Evolutionary conservation across 805 yeast species (phyloP).

Genomic region (Saturnispora diversa): DNA sequence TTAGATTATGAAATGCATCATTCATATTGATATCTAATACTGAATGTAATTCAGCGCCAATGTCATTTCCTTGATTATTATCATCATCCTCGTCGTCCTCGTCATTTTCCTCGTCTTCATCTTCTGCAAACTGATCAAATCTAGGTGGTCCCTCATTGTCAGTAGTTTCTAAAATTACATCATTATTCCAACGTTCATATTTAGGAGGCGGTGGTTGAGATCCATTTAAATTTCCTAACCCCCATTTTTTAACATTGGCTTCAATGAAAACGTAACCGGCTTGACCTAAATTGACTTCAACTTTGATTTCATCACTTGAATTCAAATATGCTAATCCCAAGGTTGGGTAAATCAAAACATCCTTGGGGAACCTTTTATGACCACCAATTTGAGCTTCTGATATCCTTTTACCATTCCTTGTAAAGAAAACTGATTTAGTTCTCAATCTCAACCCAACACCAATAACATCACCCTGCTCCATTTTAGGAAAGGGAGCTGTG

Average conservation of each 20-base stretch:
- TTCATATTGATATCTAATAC: conserved; percentile 1
- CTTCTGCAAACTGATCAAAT: conserved; percentile 36
- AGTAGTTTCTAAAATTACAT: conserved; percentile 60
- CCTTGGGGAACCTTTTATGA: conserved; percentile 62
- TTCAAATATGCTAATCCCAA: conserved; percentile 52
- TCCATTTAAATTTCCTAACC: conserved; percentile 86
- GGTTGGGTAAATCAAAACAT: conserved; percentile 73
- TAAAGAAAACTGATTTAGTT: conserved; percentile 83
- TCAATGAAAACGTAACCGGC: conserved; percentile 85
- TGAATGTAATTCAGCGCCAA: too few relatives aligned
- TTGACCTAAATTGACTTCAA: conserved; percentile 92
- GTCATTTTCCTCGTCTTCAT: conserved; percentile 19
- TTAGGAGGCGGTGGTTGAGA: conserved; percentile 90
- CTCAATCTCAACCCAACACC: conserved; percentile 85
- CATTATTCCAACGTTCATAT: conserved; percentile 71
- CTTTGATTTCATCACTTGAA: conserved; percentile 50
- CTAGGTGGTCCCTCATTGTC: conserved; percentile 49
- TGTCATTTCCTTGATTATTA: not conserved
- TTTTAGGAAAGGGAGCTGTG: conserved; percentile 41
- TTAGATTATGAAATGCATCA: conserved; percentile 5
- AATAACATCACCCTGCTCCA: conserved; percentile 80
- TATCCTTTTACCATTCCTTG: conserved; percentile 87
- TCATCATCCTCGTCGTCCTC: conserved; percentile 29
- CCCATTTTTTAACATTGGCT: conserved; percentile 93
- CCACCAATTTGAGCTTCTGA: conserved; percentile 77